Percentiles rank a stretch among this genome's conserved stretches.
Conservation (phyloP, 108 stramenopile genomes). For the Skeletonema tropicum region DNA sequence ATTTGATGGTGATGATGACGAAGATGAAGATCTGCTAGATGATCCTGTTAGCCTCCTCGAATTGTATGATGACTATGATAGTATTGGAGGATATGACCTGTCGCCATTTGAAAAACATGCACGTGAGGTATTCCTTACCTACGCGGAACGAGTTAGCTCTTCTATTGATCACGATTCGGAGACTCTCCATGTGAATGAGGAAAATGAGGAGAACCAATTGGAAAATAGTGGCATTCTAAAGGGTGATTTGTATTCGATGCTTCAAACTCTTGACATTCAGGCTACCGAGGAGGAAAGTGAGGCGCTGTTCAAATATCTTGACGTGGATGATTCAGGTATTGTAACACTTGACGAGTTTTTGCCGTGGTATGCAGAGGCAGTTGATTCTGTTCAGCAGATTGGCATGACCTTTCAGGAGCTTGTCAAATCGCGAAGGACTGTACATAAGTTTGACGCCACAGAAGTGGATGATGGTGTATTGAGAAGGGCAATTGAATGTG, state of each 20-base stretch:
- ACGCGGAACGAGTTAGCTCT: slow-evolving; percentile 44
- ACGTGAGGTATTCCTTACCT: slow-evolving; percentile 48
- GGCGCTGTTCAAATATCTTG: slow-evolving; percentile 64
- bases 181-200: slow-evolving; percentile 22
- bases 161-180: slow-evolving; percentile 38
- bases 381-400: slow-evolving; percentile 53
- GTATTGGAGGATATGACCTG: slow-evolving; percentile 34
- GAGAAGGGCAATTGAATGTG: slow-evolving; percentile 65
- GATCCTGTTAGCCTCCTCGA: slow-evolving; percentile 8
- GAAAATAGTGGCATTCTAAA: slow-evolving; percentile 37
- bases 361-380: slow-evolving; percentile 73
- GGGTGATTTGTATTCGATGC: slow-evolving; percentile 46
- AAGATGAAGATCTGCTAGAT: slow-evolving; percentile 18
- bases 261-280: slow-evolving; percentile 59
- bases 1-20: slow-evolving; percentile 8
- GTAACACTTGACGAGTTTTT: slow-evolving; percentile 66
- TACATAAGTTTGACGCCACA: slow-evolving; percentile 66
- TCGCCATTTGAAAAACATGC: slow-evolving; percentile 50
- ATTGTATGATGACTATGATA: slow-evolving; percentile 16
- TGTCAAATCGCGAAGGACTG: slow-evolving; percentile 61
- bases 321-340: slow-evolving; percentile 53
- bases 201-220: slow-evolving; percentile 20
- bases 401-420: slow-evolving; percentile 55
- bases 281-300: slow-evolving; percentile 58
- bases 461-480: slow-evolving; percentile 66